These are phyloP conservation scores for Pseudohyphozyma bogoriensis DNA, from an alignment of 768 basidiomycete genomes.

Conservation along the genomic window DNA sequence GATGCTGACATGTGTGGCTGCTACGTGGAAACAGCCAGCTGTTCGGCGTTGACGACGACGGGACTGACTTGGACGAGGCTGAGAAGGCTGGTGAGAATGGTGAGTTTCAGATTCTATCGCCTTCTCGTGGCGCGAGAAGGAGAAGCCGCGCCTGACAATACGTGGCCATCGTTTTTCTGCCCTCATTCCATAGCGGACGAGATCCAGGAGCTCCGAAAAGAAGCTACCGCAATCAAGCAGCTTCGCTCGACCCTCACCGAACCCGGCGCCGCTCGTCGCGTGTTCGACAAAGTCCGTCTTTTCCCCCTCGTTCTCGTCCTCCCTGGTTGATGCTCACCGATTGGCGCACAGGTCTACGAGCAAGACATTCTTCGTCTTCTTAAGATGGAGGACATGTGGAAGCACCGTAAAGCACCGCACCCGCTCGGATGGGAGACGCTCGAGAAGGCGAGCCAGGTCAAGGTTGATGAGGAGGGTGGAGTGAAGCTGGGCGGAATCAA, in stretches of 20 bases:
- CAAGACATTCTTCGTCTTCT: constrained; percentile 78
- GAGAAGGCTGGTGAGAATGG: constrained; percentile 90
- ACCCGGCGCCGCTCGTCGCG: constrained; percentile 53
- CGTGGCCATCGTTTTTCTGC: neutral
- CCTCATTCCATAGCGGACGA: constrained; percentile 60
- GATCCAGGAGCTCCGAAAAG: constrained; percentile 77
- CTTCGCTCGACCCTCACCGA: constrained; percentile 59
- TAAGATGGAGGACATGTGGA: constrained; percentile 97
- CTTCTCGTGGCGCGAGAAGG: no score
- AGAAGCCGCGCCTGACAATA: no score
- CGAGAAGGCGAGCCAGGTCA: constrained; percentile 45
- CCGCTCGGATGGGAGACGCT: constrained; percentile 76
- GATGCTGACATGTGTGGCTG: neutral
- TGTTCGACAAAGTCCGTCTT: constrained; percentile 67
- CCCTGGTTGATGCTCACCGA: no score
- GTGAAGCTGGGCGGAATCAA: constrained; percentile 47
- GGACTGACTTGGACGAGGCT: constrained; percentile 76
- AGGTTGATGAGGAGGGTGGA: constrained; percentile 24
- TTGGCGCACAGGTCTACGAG: constrained; percentile 62
- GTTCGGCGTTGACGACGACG: constrained; percentile 77
- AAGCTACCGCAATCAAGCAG: constrained; percentile 75
- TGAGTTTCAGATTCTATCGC: constrained; percentile 37
- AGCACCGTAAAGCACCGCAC: constrained; percentile 69
- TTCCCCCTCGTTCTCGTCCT: neutral
- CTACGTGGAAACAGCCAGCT: constrained; percentile 56